A percentile compares a stretch with the other conserved stretches of the same genome.
phyloP scores from a whole-genome alignment of 352 stramenopile genomes.

The Blastocystis sp. region DNA sequence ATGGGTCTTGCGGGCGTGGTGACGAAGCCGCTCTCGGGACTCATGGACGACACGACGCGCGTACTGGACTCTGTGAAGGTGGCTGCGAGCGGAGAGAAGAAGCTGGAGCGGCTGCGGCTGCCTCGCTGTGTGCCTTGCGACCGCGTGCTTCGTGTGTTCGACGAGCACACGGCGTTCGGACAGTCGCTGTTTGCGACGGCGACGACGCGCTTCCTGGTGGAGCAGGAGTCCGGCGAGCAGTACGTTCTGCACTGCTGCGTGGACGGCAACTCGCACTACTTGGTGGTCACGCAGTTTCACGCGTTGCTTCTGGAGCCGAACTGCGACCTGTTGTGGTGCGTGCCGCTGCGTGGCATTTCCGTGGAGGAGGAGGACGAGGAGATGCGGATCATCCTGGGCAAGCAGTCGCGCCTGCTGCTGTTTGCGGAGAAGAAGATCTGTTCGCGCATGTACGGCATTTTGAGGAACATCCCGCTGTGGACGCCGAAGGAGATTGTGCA shows the following conservation, averaged over 20 bases:
- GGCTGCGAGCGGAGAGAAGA: conserved; percentile 51
- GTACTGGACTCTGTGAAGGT: conserved; percentile 68
- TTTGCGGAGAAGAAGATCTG: conserved; percentile 22
- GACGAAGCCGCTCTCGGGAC: conserved; percentile 73
- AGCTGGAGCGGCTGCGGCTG: conserved; percentile 66
- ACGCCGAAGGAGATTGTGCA: conserved; percentile 31
- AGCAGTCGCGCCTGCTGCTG: background rate
- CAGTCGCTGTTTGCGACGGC: background rate
- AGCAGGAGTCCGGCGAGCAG: background rate
- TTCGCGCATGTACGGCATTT: conserved; percentile 40
- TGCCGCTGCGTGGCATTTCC: background rate
- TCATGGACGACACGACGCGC: conserved; percentile 73
- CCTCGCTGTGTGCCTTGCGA: conserved; percentile 62
- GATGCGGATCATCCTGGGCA: background rate
- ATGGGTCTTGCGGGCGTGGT: conserved; percentile 75
- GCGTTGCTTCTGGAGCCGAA: background rate
- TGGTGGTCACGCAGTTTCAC: conserved; percentile 47
- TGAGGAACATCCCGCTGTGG: conserved; percentile 17
- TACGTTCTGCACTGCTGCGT: conserved; percentile 36
- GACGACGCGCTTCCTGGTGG: background rate
- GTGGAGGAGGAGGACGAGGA: conserved; percentile 10
- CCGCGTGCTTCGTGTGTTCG: background rate
- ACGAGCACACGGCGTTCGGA: background rate
- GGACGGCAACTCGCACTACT: background rate
- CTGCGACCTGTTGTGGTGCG: background rate